Evolutionary conservation across 345 rosid genomes (phyloP).

Genomic region (Melaleuca alternifolia): DNA sequence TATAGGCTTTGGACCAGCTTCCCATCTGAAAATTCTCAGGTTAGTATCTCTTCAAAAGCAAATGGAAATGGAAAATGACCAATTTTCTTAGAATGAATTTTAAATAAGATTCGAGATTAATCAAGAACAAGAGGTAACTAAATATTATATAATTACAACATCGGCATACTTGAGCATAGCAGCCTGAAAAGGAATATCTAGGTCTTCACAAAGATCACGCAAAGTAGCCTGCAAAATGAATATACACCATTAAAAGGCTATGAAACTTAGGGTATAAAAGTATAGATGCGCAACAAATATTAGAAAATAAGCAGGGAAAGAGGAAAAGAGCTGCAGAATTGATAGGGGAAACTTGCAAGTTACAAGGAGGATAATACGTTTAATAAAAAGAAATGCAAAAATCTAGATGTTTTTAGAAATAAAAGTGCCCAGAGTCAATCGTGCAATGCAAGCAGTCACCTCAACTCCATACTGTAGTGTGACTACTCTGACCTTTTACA

Average conservation of each 20-base stretch:
- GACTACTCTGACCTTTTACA: not conserved
- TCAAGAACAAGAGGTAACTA: not conserved
- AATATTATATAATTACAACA: not conserved
- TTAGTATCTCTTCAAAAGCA: not conserved
- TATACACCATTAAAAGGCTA: not conserved
- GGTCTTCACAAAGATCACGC: slow-evolving; percentile 64
- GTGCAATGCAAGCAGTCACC: not conserved
- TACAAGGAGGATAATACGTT: not conserved
- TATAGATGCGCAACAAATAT: not conserved
- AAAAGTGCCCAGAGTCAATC: not conserved
- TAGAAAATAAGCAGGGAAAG: not conserved
- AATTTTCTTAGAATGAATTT: not conserved
- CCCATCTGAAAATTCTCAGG: slow-evolving; percentile 49
- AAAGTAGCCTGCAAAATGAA: slow-evolving; percentile 44
- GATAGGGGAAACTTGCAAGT: not conserved
- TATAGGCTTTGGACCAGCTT: slow-evolving; percentile 75
- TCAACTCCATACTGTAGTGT: not conserved
- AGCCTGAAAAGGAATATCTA: slow-evolving; percentile 65
- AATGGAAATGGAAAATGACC: not conserved
- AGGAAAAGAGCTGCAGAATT: not conserved
- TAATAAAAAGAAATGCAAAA: not conserved
- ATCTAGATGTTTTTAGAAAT: not conserved
- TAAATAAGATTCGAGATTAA: not conserved
- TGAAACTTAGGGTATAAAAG: not conserved
- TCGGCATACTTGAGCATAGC: slow-evolving; percentile 64